Evolutionary conservation across 2,329 filamentous ascomycete genomes (phyloP).

Genomic region (Endoconidiophora polonica): DNA sequence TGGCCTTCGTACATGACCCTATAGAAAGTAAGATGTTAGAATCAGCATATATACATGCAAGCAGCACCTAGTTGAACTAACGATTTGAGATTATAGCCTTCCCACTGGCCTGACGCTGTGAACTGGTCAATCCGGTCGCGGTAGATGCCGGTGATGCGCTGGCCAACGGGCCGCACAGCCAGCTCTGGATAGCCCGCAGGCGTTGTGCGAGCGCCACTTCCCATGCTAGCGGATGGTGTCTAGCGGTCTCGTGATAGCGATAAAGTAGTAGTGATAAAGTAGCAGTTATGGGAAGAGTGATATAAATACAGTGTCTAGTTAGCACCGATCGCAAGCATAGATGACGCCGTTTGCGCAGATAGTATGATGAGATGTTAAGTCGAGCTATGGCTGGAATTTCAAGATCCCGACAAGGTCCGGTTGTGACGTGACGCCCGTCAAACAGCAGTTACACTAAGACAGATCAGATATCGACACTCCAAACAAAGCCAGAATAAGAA

Average conservation of each 20-base stretch:
- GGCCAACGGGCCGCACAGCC: conserved; percentile 43
- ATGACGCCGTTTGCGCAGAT: too few relatives aligned
- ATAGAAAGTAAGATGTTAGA: conserved; percentile 1
- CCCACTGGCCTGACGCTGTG: conserved; percentile 63
- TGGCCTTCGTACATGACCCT: conserved; percentile 58
- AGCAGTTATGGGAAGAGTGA: too few relatives aligned
- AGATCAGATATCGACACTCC: too few relatives aligned
- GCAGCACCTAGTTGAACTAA: conserved; percentile 23
- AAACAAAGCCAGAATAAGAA: too few relatives aligned
- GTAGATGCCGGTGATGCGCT: conserved; percentile 74
- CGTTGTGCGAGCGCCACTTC: not conserved
- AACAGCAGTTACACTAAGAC: too few relatives aligned
- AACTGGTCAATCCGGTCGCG: conserved; percentile 69
- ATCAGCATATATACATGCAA: not conserved
- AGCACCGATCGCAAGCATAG: too few relatives aligned
- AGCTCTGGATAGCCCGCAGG: conserved; percentile 29
- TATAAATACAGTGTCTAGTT: too few relatives aligned
- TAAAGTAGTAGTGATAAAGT: not conserved
- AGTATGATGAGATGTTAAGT: too few relatives aligned
- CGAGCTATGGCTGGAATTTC: too few relatives aligned
- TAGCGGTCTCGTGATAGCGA: not conserved
- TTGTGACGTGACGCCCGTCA: too few relatives aligned
- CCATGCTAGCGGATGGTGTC: not conserved
- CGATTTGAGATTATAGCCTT: conserved; percentile 56
- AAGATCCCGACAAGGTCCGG: too few relatives aligned